These are phyloP conservation scores for Apiospora saccharicola DNA, from an alignment of 2,329 filamentous ascomycete species.

Conservation along the genomic window DNA sequence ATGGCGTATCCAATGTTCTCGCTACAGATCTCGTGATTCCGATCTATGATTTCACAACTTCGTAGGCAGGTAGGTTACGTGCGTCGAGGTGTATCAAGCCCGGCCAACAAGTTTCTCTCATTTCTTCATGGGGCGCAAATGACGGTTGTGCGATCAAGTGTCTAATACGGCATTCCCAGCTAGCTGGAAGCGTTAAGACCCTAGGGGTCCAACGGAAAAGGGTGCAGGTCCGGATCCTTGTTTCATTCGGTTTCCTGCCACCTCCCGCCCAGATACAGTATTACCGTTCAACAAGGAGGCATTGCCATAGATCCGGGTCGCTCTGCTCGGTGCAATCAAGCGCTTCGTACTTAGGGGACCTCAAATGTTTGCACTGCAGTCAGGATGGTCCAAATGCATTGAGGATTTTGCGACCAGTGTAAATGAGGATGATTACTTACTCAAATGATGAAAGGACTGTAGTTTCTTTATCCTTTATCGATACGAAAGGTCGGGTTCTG, in stretches of 20 bases:
- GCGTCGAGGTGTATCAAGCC: not conserved
- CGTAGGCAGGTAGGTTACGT: not conserved
- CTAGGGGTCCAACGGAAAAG: not conserved
- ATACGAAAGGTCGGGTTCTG: not conserved
- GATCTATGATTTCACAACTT: not conserved
- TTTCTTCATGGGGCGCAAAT: not conserved
- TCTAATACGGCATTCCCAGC: not conserved
- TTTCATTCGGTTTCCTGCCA: not conserved
- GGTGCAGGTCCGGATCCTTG: constrained; percentile 10
- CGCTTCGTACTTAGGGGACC: not conserved
- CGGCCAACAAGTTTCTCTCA: not conserved
- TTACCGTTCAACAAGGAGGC: not conserved
- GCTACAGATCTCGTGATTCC: too few species aligned
- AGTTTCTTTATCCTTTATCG: constrained; percentile 1
- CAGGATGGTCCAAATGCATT: not conserved
- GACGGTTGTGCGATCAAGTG: not conserved
- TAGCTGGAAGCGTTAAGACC: not conserved
- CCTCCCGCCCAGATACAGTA: not conserved
- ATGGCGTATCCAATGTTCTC: not conserved
- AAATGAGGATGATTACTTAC: not conserved
- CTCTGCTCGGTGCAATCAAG: constrained; percentile 1
- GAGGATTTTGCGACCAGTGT: not conserved
- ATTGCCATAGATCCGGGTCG: not conserved
- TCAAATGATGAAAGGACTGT: not conserved
- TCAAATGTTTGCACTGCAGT: not conserved